These are phyloP conservation scores for Fistulinella prunicolor DNA, from an alignment of 768 basidiomycete genomes.

Conservation along the genomic window DNA sequence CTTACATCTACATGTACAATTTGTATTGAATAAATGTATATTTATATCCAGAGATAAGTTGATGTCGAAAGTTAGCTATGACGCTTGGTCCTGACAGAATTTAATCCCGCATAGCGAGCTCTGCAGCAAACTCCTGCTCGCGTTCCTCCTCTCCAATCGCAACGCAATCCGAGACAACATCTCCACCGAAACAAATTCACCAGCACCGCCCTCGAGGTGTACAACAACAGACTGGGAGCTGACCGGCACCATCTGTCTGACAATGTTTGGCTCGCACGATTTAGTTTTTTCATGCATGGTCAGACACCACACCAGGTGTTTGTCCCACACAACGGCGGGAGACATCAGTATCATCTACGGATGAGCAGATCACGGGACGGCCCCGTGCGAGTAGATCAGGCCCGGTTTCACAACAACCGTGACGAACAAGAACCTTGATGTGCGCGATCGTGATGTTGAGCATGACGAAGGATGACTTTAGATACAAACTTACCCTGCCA, in stretches of 20 bases:
- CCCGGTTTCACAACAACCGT: constrained; percentile 45
- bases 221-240: constrained; percentile 38
- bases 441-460: constrained; percentile 43
- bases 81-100: too few relatives aligned
- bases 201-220: constrained; percentile 33
- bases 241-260: constrained; percentile 48
- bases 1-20: too few relatives aligned
- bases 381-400: constrained; percentile 38
- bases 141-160: constrained; percentile 20
- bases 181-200: constrained; percentile 35
- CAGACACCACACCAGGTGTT: constrained; percentile 33
- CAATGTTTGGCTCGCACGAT: constrained; percentile 44
- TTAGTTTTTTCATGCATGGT: constrained; percentile 38
- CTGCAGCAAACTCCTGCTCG: constrained; percentile 28
- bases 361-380: constrained; percentile 19
- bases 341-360: constrained; percentile 21
- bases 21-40: too few relatives aligned
- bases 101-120: too few relatives aligned
- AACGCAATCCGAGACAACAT: constrained; percentile 26
- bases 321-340: constrained; percentile 24
- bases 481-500: constrained; percentile 27
- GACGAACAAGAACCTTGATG: constrained; percentile 36
- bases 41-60: too few relatives aligned
- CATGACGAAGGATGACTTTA: constrained; percentile 41
- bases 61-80: too few relatives aligned